These are phyloP conservation scores for Fusarium euwallaceae DNA, from an alignment of 2,329 filamentous ascomycete species.

Conservation along the genomic window DNA sequence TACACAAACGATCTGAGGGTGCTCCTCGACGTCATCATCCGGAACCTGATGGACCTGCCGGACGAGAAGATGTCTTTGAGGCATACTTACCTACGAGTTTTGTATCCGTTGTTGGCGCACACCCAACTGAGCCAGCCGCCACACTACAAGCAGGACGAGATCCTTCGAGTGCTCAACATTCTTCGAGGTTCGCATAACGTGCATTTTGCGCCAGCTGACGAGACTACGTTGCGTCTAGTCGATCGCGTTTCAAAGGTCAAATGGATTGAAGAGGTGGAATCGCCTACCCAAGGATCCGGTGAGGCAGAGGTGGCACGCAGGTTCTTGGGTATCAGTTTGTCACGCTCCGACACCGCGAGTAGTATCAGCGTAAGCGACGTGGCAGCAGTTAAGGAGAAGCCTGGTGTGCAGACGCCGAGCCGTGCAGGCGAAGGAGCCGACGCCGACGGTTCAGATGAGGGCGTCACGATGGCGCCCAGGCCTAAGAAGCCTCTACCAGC, in stretches of 20 bases:
- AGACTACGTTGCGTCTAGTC: slow-evolving; percentile 83
- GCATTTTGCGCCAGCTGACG: slow-evolving; percentile 85
- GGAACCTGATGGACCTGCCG: slow-evolving; percentile 95
- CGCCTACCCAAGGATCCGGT: slow-evolving; percentile 47
- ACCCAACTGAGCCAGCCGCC: slow-evolving; percentile 89
- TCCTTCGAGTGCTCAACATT: slow-evolving; percentile 80
- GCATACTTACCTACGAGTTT: slow-evolving; percentile 93
- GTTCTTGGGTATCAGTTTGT: slow-evolving; percentile 78
- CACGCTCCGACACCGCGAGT: slow-evolving; percentile 75
- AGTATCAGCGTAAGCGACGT: slow-evolving; percentile 82
- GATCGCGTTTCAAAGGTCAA: slow-evolving; percentile 79
- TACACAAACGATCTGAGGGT: slow-evolving; percentile 98
- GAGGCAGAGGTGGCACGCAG: slow-evolving; percentile 67
- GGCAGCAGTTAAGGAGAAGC: slow-evolving; percentile 84
- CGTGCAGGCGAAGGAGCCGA: slow-evolving; percentile 56
- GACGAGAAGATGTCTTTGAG: slow-evolving; percentile 82
- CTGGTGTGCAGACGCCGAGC: slow-evolving; percentile 85
- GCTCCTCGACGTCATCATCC: slow-evolving; percentile 93
- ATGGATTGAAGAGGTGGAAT: slow-evolving; percentile 68
- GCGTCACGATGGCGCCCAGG: slow-evolving; percentile 44
- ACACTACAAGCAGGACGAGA: slow-evolving; percentile 91
- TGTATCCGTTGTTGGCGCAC: slow-evolving; percentile 90
- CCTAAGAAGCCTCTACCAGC: slow-evolving; percentile 65
- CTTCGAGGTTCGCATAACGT: slow-evolving; percentile 73
- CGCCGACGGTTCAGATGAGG: slow-evolving; percentile 38